A percentile compares a stretch with the other conserved stretches of the same genome.
These are phyloP conservation scores for Akebia trifoliata DNA, from an alignment of 164 flowering plant genomes.

Conservation along the genomic window DNA sequence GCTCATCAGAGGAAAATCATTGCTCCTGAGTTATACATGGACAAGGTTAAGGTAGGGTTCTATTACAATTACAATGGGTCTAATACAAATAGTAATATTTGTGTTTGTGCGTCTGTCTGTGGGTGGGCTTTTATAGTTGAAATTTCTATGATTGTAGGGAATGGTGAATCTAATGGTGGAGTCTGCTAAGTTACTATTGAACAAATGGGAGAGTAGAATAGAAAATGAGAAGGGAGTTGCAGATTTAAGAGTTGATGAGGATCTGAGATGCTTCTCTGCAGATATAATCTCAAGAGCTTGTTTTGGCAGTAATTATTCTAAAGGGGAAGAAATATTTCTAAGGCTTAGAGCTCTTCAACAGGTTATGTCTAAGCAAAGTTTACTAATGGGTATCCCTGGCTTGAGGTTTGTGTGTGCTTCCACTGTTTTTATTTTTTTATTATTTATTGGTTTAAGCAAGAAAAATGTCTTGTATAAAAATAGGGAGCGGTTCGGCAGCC, in stretches of 20 bases:
- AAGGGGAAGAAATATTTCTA: slow-evolving; percentile 24
- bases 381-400: slow-evolving; percentile 27
- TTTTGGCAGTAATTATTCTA: slow-evolving; percentile 25
- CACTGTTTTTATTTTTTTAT: too few species aligned
- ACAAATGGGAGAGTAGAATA: slow-evolving; percentile 30
- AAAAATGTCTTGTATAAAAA: too few species aligned
- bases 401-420: too few species aligned
- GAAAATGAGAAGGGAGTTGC: slow-evolving; percentile 26
- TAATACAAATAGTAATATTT: too few species aligned
- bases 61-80: too few species aligned
- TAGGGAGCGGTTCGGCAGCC: too few species aligned
- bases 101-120: too few species aligned
- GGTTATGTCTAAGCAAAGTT: slow-evolving; percentile 16
- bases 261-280: slow-evolving; percentile 32
- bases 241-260: slow-evolving; percentile 23
- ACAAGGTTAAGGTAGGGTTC: too few species aligned
- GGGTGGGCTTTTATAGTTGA: too few species aligned
- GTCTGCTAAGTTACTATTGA: slow-evolving; percentile 20
- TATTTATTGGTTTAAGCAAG: too few species aligned
- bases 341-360: slow-evolving; percentile 24
- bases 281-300: slow-evolving; percentile 30
- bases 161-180: slow-evolving; percentile 32
- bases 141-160: too few species aligned
- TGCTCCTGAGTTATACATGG: too few species aligned
- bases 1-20: slow-evolving; percentile 40